These are phyloP conservation scores for Lecanicillium sp. DNA, from an alignment of 2,329 filamentous ascomycete genomes.

Conservation along the genomic window DNA sequence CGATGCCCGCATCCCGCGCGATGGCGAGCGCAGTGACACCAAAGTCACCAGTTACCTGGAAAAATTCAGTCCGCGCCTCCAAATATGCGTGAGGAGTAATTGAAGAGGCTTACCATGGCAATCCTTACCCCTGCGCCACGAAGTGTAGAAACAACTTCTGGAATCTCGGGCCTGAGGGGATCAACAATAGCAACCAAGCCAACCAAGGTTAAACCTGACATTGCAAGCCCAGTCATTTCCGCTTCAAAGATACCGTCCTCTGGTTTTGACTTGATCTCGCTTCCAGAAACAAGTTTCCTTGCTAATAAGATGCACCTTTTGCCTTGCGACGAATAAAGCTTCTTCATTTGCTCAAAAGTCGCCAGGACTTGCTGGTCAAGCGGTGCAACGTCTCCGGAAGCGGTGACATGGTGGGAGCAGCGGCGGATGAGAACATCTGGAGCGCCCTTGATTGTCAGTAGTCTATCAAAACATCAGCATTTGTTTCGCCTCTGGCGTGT, in stretches of 20 bases:
- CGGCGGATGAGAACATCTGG: conserved; percentile 64
- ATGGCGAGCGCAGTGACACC: conserved; percentile 68
- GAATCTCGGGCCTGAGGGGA: conserved; percentile 67
- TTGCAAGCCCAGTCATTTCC: conserved; percentile 46
- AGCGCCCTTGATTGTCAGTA: conserved; percentile 72
- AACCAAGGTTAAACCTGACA: conserved; percentile 56
- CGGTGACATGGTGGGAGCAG: conserved; percentile 49
- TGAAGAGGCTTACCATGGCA: conserved; percentile 57
- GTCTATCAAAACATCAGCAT: no score
- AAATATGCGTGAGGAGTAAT: no score
- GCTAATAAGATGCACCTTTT: conserved; percentile 62
- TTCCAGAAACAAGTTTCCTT: conserved; percentile 45
- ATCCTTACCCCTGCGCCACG: conserved; percentile 65
- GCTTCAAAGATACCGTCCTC: conserved; percentile 42
- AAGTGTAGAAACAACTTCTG: conserved; percentile 56
- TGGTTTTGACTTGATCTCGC: conserved; percentile 28
- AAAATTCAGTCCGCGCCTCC: no score
- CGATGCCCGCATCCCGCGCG: conserved; percentile 63
- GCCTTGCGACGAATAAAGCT: conserved; percentile 60
- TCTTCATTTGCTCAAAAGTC: conserved; percentile 52
- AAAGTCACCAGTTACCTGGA: conserved; percentile 65
- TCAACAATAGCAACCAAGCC: conserved; percentile 75
- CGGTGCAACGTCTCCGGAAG: conserved; percentile 43
- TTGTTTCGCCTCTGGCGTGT: conserved; percentile 7
- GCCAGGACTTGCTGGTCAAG: conserved; percentile 38